Evolutionary conservation across 108 stramenopile genomes (phyloP), one percentile per base, ranked within the genome.

Genomic region (Conticribra guillardii): DNA sequence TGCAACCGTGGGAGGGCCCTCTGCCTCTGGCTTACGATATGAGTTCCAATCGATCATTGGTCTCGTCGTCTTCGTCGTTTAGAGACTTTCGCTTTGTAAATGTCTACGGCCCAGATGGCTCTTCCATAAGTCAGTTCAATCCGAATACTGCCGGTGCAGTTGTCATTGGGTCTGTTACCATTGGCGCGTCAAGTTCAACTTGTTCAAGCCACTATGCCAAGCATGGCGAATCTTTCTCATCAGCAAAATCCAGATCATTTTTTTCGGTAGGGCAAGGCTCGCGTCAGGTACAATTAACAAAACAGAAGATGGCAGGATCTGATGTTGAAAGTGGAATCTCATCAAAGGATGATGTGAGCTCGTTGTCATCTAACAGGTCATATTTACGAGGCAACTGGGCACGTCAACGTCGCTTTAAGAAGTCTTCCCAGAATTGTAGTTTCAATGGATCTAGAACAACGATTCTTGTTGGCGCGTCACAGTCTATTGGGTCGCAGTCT

Each of bases 161-260:
- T 15, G 69, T 78, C 4, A 78, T 78, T 47, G 76, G 76, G 17
- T 54, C 58, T 22, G 76, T 78, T 8, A 70, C 76, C 19, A 78
- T 78, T 17, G 67, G 75, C 44, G 67, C 54, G 21, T 70, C 69
- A 30, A 70, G 69, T 54, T 78, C 76, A 11, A 59, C 47, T 26
- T 60, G 76, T 17, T 70, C 76, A 52, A 68, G 69, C 21, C 69
- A 23, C 0, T 67, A 68, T 33, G 53, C 46, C 41, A 61, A 48
- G 7, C 29, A 75, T 46, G 32, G 41, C 2, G 64, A 46, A 56
- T 68, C 61, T 41, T 37, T 30, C 21, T 63, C 61, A 37, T n/a
- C 2, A 18, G 34, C 55, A 9, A 53, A 23, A 37, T 19, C 34
- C 16, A 31, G 46, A 49, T 46, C 64, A 22, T 59, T 46, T 22